phyloP scores from a whole-genome alignment of 108 stramenopile genomes.

The Phaeodactylum tricornutum region DNA sequence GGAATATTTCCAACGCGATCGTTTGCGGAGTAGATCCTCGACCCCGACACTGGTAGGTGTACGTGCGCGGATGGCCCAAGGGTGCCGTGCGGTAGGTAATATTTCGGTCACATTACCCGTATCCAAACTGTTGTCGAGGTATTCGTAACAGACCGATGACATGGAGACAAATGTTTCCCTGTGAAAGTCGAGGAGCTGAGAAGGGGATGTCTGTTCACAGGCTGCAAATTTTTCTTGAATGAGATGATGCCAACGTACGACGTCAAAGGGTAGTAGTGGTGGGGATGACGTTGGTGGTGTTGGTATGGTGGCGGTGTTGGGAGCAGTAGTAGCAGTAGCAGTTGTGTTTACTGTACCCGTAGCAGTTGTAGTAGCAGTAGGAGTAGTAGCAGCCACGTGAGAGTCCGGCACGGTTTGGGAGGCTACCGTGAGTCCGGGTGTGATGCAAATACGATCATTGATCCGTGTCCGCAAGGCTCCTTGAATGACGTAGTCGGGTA shows the following conservation, averaged over 20 bases:
- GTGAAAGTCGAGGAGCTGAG: no score
- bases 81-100: no score
- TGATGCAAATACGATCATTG: conserved; percentile 3
- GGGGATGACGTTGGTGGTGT: no score
- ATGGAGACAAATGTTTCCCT: no score
- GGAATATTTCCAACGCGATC: conserved; percentile 8
- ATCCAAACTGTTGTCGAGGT: conserved; percentile 3
- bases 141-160: conserved; percentile 24
- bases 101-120: no score
- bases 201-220: conserved; percentile 9
- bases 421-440: conserved; percentile 4
- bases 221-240: conserved; percentile 14
- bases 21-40: conserved; percentile 10
- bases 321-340: no score
- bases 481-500: not conserved
- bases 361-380: conserved; percentile 5
- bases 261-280: no score
- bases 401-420: no score
- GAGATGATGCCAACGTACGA: conserved; percentile 20
- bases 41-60: conserved; percentile 75
- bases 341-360: no score
- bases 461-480: no score
- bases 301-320: no score
- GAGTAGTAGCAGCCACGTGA: not conserved
- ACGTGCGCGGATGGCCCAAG: conserved; percentile 60